Percentiles rank a stretch among this genome's conserved stretches.
Conservation (phyloP, 164 flowering plant genomes). For the Tetracentron sinense region DNA sequence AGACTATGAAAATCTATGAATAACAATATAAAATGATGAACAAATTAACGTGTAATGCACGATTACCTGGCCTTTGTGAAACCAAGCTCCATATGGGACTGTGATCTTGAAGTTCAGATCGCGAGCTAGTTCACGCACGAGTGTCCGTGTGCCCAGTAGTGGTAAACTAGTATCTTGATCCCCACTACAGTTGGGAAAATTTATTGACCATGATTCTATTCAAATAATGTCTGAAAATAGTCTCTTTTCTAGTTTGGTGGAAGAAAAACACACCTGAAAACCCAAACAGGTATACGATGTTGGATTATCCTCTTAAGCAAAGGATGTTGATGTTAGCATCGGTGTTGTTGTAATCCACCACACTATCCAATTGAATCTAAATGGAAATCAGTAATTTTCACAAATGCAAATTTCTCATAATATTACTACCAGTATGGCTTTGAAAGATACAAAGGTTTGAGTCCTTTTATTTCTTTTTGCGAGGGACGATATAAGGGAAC, state of each 20-base stretch:
- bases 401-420: no score
- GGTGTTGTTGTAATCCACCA: constrained; percentile 41
- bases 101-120: constrained; percentile 62
- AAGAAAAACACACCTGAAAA: constrained; percentile 53
- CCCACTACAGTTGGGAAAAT: constrained; percentile 48
- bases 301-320: constrained; percentile 51
- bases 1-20: background rate
- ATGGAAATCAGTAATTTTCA: constrained; percentile 1
- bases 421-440: no score
- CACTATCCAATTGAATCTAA: constrained; percentile 24
- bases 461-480: no score
- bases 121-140: constrained; percentile 78
- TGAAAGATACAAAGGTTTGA: no score
- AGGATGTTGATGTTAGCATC: constrained; percentile 54
- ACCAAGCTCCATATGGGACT: constrained; percentile 95
- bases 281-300: constrained; percentile 51
- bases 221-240: background rate
- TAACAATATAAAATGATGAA: background rate
- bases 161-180: constrained; percentile 97
- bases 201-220: background rate
- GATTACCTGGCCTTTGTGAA: constrained; percentile 78
- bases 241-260: background rate
- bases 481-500: no score
- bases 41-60: background rate
- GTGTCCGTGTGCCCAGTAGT: constrained; percentile 77